A percentile compares a stretch with the other conserved stretches of the same genome.
Evolutionary conservation across 768 basidiomycete genomes (phyloP).

Genomic region (Leccinum disarticulatum): DNA sequence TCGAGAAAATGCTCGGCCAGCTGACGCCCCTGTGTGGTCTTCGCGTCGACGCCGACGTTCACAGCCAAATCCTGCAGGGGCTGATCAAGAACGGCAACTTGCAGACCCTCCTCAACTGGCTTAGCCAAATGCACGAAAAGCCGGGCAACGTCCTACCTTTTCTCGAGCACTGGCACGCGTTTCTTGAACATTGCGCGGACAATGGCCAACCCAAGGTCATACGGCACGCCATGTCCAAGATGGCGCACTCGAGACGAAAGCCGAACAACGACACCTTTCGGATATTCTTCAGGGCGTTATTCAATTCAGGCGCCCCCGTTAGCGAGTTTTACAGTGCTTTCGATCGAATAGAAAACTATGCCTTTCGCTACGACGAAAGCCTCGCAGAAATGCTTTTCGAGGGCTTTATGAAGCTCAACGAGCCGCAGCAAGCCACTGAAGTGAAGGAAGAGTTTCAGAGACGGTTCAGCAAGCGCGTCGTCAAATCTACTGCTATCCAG

Average conservation of each 20-base stretch:
- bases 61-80: slow-evolving; percentile 48
- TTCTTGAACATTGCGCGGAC: slow-evolving; percentile 43
- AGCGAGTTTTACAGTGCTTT: slow-evolving; percentile 42
- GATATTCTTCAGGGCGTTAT: slow-evolving; percentile 47
- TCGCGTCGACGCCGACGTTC: slow-evolving; percentile 44
- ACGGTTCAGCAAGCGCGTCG: slow-evolving; percentile 32
- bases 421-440: slow-evolving; percentile 36
- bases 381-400: slow-evolving; percentile 42
- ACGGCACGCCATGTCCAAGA: slow-evolving; percentile 34
- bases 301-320: slow-evolving; percentile 32
- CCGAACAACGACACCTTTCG: slow-evolving; percentile 49
- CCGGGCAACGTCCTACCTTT: slow-evolving; percentile 47
- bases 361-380: slow-evolving; percentile 44
- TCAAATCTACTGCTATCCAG: slow-evolving; percentile 26
- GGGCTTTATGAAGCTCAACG: slow-evolving; percentile 43
- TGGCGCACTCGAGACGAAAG: slow-evolving; percentile 39
- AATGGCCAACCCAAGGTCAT: slow-evolving; percentile 27
- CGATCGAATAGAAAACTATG: slow-evolving; percentile 45
- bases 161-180: slow-evolving; percentile 53
- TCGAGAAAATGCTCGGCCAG: slow-evolving; percentile 52
- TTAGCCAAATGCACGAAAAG: slow-evolving; percentile 51
- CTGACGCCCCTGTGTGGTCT: slow-evolving; percentile 48
- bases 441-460: slow-evolving; percentile 40
- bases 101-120: slow-evolving; percentile 48
- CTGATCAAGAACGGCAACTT: slow-evolving; percentile 46